Base-by-base conservation (phyloP, 2,329 filamentous ascomycete genomes). In the Stachybotrys chlorohalonatus region DNA sequence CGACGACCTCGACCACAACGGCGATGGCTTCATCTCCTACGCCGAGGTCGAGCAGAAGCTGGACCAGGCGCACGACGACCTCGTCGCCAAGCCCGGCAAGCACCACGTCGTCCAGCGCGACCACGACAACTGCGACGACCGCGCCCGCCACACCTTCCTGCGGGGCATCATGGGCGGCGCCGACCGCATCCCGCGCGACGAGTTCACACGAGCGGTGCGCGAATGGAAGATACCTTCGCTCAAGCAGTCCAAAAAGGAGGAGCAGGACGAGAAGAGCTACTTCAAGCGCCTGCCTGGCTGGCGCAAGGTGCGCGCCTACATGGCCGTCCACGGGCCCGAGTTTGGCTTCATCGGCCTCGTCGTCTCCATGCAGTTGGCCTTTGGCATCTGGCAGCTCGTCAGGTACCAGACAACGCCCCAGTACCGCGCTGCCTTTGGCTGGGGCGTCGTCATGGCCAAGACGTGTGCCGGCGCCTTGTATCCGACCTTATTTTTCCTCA, bases 401-500 rank as follows among this genome's bases (percentile, higher is more conserved):
- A 81, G 78, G 56, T 83, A 81, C 60, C 63, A 75, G 50, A 75
- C 70, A 0, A 71, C 68, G 1, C 60, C 66, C 1, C 58, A 69
- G 11, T 80, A 78, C 55, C 73, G 74, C 15, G 72, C 70, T 13
- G 79, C 75, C 0, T 76, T 82, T 16, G 80, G 79, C 11, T 81
- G 79, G 77, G 80, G 80, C 6, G 73, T 80, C 7, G 76, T 80
- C 5, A 62, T 83, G 52, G 76, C 80, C 4, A 83, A 83, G 64
- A 75, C 76, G 0, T 76, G 70, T 48, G 79, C 80, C 9, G 81
- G 81, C 4, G 74, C 76, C 0, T 60, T 83, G 1, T 83, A 82
- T 51, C 79, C 79, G 16, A 82, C 79, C 1, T 73, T 83, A 54
- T 82, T 82, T 66, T 82, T 83, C 59, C 69, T 83, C 55, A 70